Evolutionary conservation across 495 filamentous ascomycete species (phyloP), one percentile per base, ranked within the genome.

Genomic region (Chaetomium tenue): DNA sequence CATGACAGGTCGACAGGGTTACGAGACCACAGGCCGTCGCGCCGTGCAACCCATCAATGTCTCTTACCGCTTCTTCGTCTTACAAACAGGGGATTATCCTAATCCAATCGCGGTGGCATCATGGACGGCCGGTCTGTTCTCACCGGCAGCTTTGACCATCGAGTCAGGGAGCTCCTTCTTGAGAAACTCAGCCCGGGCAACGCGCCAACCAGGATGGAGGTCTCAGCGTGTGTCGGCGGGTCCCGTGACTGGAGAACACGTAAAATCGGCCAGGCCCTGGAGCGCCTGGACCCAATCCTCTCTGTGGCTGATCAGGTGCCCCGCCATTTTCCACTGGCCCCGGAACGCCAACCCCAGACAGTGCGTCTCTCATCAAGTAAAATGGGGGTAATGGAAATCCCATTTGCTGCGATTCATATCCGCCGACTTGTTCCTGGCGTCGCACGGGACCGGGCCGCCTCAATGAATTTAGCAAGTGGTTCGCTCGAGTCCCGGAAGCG

Each of bases 311-410:
- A 51, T 64, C 62, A 52, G 54, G 54, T 51, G 57, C 61, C 68
- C 63, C 56, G 65, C 42, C 66, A 68, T 67, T 72, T 70, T 65
- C 59, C 64, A 64, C 68, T 66, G 63, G 65, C 69, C 71, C 63
- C 63, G 67, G 11, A 66, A 71, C 66, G 48, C 51, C 26, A 61
- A 66, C 57, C 53, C 53, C 42, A 9, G 65, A 54, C 62, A 40
- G 48, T 67, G 71, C 66, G 52, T 68, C 67, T 66, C 50, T 55
- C 26, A 75, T 77, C 72, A 77, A 67, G 75, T 77, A 77, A 77
- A 68, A 66, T 73, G 70, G 74, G 75, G 75, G 75, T 77, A 77
- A 76, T 76, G 63, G 67, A 76, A 76, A 75, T 42, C 63, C 50
- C 44, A 42, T 58, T 33, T 48, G 13, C 20, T 50, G 33, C 60